phyloP scores from a whole-genome alignment of 345 rosid genomes.

The Lepidium didymum region DNA sequence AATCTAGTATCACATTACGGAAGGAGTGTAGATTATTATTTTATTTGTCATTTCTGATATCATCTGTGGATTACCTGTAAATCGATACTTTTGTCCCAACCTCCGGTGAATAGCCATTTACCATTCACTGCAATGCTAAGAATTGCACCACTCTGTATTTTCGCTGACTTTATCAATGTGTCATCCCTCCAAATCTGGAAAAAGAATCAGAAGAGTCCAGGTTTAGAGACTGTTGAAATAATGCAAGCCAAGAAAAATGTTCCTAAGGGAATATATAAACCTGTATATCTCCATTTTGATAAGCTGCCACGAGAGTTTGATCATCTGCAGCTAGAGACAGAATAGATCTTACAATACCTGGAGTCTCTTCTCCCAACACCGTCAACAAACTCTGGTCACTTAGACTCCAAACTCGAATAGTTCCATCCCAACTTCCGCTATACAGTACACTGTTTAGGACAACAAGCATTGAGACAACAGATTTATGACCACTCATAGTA shows the following conservation, averaged over 20 bases:
- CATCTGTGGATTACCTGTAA: slow-evolving; percentile 39
- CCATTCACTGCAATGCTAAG: slow-evolving; percentile 50
- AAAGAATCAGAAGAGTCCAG: background rate
- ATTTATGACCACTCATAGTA: slow-evolving; percentile 82
- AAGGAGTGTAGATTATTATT: background rate
- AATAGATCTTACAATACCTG: slow-evolving; percentile 48
- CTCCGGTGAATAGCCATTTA: slow-evolving; percentile 66
- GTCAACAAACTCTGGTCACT: slow-evolving; percentile 73
- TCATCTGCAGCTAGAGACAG: slow-evolving; percentile 45
- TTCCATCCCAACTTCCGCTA: slow-evolving; percentile 98
- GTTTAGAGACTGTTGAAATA: slow-evolving; percentile 2
- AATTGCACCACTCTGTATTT: slow-evolving; percentile 57
- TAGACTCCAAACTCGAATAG: slow-evolving; percentile 74
- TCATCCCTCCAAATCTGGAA: slow-evolving; percentile 79
- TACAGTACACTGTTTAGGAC: slow-evolving; percentile 59
- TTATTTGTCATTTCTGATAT: background rate
- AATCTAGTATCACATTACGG: background rate
- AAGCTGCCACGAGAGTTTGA: slow-evolving; percentile 52
- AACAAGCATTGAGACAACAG: slow-evolving; percentile 71
- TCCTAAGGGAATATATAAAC: slow-evolving; percentile 21
- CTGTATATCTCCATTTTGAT: slow-evolving; percentile 76
- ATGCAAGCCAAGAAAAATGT: background rate
- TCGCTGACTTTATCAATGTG: slow-evolving; percentile 38
- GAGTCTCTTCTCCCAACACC: slow-evolving; percentile 55
- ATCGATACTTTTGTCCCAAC: slow-evolving; percentile 74